Percentiles rank a stretch among this genome's conserved stretches.
Conservation (phyloP, 352 stramenopile genomes). For the Albugo candida region DNA sequence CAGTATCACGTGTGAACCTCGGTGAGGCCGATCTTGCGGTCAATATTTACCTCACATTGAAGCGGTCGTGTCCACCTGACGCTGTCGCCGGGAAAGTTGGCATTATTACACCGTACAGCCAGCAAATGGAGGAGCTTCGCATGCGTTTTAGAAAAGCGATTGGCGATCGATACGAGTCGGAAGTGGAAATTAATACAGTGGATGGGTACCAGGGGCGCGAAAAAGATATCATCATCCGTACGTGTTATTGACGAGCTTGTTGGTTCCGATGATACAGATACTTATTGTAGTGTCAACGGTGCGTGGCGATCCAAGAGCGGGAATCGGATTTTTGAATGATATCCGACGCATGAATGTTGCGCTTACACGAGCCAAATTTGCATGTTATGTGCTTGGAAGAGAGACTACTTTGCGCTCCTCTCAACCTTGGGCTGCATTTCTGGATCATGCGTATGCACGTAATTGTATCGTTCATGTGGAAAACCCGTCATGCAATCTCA, state of each 20-base stretch:
- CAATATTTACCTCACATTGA: slow-evolving; percentile 74
- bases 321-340: slow-evolving; percentile 78
- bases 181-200: slow-evolving; percentile 85
- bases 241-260: slow-evolving; percentile 5
- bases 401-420: slow-evolving; percentile 64
- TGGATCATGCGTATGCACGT: slow-evolving; percentile 44
- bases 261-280: not conserved
- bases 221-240: slow-evolving; percentile 84
- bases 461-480: slow-evolving; percentile 72
- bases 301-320: slow-evolving; percentile 52
- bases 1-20: slow-evolving; percentile 61
- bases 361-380: slow-evolving; percentile 73
- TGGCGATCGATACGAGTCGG: slow-evolving; percentile 47
- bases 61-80: slow-evolving; percentile 63
- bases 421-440: slow-evolving; percentile 55
- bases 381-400: slow-evolving; percentile 77
- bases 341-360: slow-evolving; percentile 80
- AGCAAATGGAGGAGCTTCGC: slow-evolving; percentile 75
- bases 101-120: slow-evolving; percentile 80
- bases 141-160: slow-evolving; percentile 31
- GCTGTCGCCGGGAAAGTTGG: slow-evolving; percentile 62
- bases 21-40: slow-evolving; percentile 69
- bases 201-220: slow-evolving; percentile 84
- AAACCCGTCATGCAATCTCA: slow-evolving; percentile 51
- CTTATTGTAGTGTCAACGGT: slow-evolving; percentile 57